Percentiles rank a stretch among this genome's conserved stretches.
These are phyloP conservation scores for Corrigiola litoralis DNA, from an alignment of 179 eudicot species.

Conservation along the genomic window DNA sequence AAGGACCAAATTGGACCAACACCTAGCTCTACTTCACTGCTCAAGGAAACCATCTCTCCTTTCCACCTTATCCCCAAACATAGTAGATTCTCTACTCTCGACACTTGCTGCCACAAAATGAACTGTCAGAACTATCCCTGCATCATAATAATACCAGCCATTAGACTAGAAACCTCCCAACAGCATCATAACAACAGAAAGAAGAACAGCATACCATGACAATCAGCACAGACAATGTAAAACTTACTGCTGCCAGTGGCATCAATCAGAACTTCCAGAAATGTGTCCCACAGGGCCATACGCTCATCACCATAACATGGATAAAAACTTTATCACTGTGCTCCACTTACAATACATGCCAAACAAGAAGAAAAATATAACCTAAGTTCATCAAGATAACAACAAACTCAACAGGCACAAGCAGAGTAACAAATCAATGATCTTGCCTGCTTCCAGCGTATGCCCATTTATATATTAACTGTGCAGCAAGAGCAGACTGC, in stretches of 20 bases:
- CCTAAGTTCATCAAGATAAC: background rate
- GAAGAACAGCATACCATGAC: background rate
- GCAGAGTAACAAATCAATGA: background rate
- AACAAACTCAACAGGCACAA: background rate
- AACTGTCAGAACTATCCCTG: background rate
- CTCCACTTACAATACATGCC: background rate
- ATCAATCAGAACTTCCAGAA: no score
- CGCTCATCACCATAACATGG: background rate
- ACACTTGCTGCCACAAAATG: no score
- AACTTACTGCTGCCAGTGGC: no score
- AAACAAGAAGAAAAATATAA: background rate
- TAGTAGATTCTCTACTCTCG: no score
- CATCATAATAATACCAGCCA: background rate
- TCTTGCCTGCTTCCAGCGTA: background rate
- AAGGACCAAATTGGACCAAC: no score
- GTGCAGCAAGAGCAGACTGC: no score
- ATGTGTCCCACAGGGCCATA: no score
- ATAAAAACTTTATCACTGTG: background rate
- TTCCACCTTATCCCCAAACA: no score
- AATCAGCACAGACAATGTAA: background rate
- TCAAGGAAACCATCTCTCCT: no score
- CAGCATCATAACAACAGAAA: background rate
- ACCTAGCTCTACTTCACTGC: no score
- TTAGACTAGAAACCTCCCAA: slow-evolving; percentile 4
- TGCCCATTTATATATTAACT: background rate